Evolutionary conservation across 1,284 basidiomycete species (phyloP), one percentile per base, ranked within the genome.

Genomic region (Tilletia indica): DNA sequence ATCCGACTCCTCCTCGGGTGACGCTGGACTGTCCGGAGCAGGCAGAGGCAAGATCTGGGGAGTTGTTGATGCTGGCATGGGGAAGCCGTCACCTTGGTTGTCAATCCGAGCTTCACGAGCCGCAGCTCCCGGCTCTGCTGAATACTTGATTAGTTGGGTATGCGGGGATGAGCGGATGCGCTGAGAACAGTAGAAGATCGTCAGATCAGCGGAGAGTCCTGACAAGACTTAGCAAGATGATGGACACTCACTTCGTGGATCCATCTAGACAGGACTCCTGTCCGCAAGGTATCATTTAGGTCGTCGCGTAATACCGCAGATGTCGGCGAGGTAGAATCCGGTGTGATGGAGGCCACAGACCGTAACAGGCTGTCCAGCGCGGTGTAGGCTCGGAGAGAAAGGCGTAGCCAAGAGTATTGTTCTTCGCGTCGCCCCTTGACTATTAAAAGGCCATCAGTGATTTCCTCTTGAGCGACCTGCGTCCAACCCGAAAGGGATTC

Each of bases 91-190:
- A 11, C n/a, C 16, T 38, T 19, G 14, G n/a, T 34, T 19, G 4
- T 64, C 16, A 9, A 21, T 38, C 34, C 61, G 34, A 25, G 34
- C 11, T 25, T 39, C 61, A 12, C 36, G 61, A 11, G 61, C 36
- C 4, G 31, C 36, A 39, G 31, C 9, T 25, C 61, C 38, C 4
- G 61, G 34, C n/a, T 64, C 61, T 19, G 61, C 31, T 11, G 61
- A 64, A 19, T 38, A n/a, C 36, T 64, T 64, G 61, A 64, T 64
- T 34, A 39, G 34, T 9, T 36, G 61, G 61, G 61, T 64, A 21
- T 64, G 36, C 4, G 19, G 12, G 31, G 61, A 64, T 42, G 36
- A 16, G 12, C 61, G 34, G 14, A 64, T 38, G 4, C 61, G 31
- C 61, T 64, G n/a, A 8, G 42, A 45, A 14, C 16, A 39, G 31